A percentile compares a stretch with the other conserved stretches of the same genome.
These are phyloP conservation scores for Starmerella bombicola DNA, from an alignment of 805 yeast genomes.

Conservation along the genomic window DNA sequence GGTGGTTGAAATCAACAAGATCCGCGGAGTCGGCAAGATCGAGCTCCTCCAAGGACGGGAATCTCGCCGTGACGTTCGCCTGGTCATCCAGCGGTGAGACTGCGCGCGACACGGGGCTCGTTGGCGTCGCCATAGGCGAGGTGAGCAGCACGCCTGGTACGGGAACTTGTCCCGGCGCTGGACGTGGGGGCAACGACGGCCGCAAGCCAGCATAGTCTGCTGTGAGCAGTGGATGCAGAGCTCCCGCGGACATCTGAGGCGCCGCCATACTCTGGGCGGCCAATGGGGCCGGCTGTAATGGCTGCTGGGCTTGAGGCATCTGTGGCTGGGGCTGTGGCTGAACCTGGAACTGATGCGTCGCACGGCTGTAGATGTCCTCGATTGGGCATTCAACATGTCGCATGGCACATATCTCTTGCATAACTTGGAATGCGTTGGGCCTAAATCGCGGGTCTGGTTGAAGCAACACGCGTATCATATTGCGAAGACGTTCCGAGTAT, in stretches of 20 bases:
- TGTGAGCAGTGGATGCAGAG: background rate
- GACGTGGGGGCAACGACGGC: background rate
- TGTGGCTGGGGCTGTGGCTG: background rate
- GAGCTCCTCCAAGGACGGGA: slow-evolving; percentile 30
- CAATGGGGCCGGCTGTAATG: background rate
- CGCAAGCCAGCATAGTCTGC: background rate
- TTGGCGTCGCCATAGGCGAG: slow-evolving; percentile 8
- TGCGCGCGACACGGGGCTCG: slow-evolving; percentile 6
- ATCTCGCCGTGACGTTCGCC: slow-evolving; percentile 22
- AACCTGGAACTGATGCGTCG: background rate
- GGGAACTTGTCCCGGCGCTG: slow-evolving; percentile 11
- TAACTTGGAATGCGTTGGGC: slow-evolving; percentile 78
- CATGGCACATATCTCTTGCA: slow-evolving; percentile 49
- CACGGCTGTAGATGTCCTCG: slow-evolving; percentile 22
- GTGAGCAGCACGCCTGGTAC: slow-evolving; percentile 12
- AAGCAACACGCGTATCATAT: slow-evolving; percentile 63
- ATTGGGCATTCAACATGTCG: slow-evolving; percentile 44
- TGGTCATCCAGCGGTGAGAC: slow-evolving; percentile 3
- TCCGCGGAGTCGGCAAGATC: slow-evolving; percentile 5
- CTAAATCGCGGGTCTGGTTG: slow-evolving; percentile 71
- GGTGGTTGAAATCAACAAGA: slow-evolving; percentile 2
- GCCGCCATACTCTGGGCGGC: background rate
- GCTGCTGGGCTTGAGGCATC: background rate
- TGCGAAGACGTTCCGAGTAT: slow-evolving; percentile 59
- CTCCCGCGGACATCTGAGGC: background rate